These are phyloP conservation scores for Haplosporangium sp. DNA, from an alignment of 371 early-diverging fungal genomes.

Conservation along the genomic window DNA sequence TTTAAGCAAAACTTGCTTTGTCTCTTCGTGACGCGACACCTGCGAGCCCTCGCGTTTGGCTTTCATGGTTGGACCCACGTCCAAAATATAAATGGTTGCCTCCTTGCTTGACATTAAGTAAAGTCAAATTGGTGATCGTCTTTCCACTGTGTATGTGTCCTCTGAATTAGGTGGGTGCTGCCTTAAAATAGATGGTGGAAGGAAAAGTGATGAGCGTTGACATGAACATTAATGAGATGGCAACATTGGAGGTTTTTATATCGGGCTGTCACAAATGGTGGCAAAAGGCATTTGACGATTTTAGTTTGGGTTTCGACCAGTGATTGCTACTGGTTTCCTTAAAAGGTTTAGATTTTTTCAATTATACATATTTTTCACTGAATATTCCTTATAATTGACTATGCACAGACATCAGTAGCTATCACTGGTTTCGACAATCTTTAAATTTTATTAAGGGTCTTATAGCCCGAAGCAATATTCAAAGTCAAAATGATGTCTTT, in stretches of 20 bases:
- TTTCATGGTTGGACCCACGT: constrained; percentile 66
- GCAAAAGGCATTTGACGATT: neutral
- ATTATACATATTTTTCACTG: too few relatives aligned
- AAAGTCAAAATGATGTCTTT: too few relatives aligned
- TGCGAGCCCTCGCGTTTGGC: constrained; percentile 47
- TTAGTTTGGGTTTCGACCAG: too few relatives aligned
- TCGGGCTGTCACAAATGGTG: neutral
- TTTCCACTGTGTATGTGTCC: neutral
- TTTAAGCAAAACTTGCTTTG: constrained; percentile 58
- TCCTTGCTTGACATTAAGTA: constrained; percentile 66
- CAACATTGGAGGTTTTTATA: neutral
- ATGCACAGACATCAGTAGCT: too few relatives aligned
- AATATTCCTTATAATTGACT: too few relatives aligned
- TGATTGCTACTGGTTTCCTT: too few relatives aligned
- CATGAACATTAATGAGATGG: neutral
- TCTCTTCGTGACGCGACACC: constrained; percentile 60
- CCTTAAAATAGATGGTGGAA: neutral
- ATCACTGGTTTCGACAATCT: too few relatives aligned
- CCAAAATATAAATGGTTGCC: constrained; percentile 72
- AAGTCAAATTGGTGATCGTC: neutral
- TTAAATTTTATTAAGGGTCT: too few relatives aligned
- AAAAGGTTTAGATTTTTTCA: too few relatives aligned
- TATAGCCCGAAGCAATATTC: too few relatives aligned
- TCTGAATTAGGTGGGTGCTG: neutral
- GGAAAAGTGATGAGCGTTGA: neutral